Base-by-base conservation (phyloP, 2,329 filamentous ascomycete species). In the Paradendryphiella salina region DNA sequence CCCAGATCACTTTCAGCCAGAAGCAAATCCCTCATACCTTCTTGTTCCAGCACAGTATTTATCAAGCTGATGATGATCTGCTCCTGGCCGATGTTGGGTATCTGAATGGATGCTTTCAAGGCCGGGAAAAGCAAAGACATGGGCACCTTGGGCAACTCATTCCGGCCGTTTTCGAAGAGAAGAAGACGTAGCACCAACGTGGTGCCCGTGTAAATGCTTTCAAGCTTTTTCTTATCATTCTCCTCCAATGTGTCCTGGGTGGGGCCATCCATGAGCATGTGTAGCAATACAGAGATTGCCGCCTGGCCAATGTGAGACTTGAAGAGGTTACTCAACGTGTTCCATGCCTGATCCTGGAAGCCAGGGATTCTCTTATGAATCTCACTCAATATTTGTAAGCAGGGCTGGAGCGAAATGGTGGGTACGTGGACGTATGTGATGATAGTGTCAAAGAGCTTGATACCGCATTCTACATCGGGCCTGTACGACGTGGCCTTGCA, bases 341-440 rank as follows among this genome's bases (percentile, higher is more conserved):
- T 82, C 87, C 88, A 91, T 3, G 87, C 81, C 33, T 82, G 79
- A 55, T 85, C 83, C 50, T 83, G 77, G 9, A 89, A 77, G 37
- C 74, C 77, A 10, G 77, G 75, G 2, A 91, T 82, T 42, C 89
- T 77, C 54, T 82, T 85, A 67, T 87, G 86, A 52, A 90, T 87
- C 33, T 85, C 87, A 62, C 86, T 87, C 45, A 92, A 76, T 4
- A 90, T 82, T 54, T 87, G 83, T 29, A 92, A 79, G 63, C 85
- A 90, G 28, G 81, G 79, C 59, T 81, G 81, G 33, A 91, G 77
- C 51, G 83, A 84, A 46, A 77, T 76, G 42, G 74, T 76, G 0
- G 88, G 88, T 37, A 92, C 83, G 28, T 84, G 82, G 3, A 86
- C 85, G 66, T 88, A 90, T 0, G 85, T 90, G 46, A 89, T 84